phyloP scores from a whole-genome alignment of 495 filamentous ascomycete genomes.

The Tuber brumale region DNA sequence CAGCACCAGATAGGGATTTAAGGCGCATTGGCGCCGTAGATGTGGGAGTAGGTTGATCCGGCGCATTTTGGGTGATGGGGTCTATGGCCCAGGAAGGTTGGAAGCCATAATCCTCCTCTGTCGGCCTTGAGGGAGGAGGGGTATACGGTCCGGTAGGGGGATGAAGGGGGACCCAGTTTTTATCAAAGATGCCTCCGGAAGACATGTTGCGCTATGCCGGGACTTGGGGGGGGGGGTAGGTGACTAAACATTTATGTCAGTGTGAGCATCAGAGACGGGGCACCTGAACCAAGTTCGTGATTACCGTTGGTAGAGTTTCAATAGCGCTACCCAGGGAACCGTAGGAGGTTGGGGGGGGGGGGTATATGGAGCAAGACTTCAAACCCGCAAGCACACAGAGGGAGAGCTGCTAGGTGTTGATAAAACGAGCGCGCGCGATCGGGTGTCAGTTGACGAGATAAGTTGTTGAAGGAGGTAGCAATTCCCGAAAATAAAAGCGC shows the following conservation, averaged over 20 bases:
- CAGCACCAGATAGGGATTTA: not conserved
- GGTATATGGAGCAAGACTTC: not conserved
- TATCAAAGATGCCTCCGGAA: not conserved
- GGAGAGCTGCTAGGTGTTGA: not conserved
- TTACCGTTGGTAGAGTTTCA: not conserved
- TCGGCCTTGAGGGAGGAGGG: not conserved
- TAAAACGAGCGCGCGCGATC: slow-evolving; percentile 1
- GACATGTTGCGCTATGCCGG: not conserved
- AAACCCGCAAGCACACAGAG: not conserved
- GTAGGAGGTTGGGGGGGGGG: not conserved
- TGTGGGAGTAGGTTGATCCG: not conserved
- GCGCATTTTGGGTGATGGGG: slow-evolving; percentile 16
- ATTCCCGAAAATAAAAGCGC: not conserved
- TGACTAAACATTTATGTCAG: not conserved
- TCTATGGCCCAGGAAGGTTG: slow-evolving; percentile 32
- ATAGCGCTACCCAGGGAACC: not conserved
- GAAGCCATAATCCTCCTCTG: slow-evolving; percentile 31
- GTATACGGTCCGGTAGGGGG: not conserved
- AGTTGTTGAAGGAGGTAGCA: not conserved
- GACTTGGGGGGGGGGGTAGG: not conserved
- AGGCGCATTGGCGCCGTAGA: not conserved
- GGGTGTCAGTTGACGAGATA: not conserved
- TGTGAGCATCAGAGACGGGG: not conserved
- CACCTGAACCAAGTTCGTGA: not conserved
- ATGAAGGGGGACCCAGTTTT: not conserved